A percentile compares a stretch with the other conserved stretches of the same genome.
Conservation (phyloP, 2,329 filamentous ascomycete genomes). For the Xylaria sp. region DNA sequence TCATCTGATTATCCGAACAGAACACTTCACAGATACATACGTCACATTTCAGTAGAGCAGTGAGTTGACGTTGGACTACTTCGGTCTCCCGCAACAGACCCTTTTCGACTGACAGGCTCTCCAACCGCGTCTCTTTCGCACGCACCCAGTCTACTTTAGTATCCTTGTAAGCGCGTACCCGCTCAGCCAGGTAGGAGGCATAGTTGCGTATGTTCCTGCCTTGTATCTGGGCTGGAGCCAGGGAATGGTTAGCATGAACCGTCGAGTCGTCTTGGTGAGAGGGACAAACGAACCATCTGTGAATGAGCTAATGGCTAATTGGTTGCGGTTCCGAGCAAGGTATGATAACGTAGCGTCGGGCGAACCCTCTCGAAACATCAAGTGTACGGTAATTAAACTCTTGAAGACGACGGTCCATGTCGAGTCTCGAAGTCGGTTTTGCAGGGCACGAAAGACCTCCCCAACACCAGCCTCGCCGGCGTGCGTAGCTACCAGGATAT, state of each 20-base stretch:
- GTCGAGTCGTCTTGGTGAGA: neutral
- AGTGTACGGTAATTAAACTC: slow-evolving; percentile 89
- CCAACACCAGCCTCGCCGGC: slow-evolving; percentile 92
- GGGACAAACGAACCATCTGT: slow-evolving; percentile 82
- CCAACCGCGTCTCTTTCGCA: slow-evolving; percentile 79
- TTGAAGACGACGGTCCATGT: slow-evolving; percentile 99
- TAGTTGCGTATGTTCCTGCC: slow-evolving; percentile 94
- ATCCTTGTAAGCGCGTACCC: slow-evolving; percentile 80
- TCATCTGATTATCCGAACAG: slow-evolving; percentile 19
- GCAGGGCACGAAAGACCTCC: slow-evolving; percentile 92
- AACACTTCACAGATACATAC: slow-evolving; percentile 55
- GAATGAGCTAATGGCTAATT: slow-evolving; percentile 87
- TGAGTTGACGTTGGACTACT: slow-evolving; percentile 84
- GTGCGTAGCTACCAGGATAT: slow-evolving; percentile 94
- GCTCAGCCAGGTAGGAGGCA: slow-evolving; percentile 81
- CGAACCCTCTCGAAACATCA: slow-evolving; percentile 97
- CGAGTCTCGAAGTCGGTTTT: slow-evolving; percentile 87
- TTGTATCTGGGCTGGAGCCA: slow-evolving; percentile 79
- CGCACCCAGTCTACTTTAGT: slow-evolving; percentile 92
- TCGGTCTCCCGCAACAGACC: slow-evolving; percentile 92
- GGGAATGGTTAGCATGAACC: slow-evolving; percentile 31
- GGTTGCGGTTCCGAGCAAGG: slow-evolving; percentile 79
- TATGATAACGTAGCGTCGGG: slow-evolving; percentile 86
- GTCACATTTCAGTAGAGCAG: slow-evolving; percentile 85
- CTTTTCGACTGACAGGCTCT: slow-evolving; percentile 87